Base-by-base conservation (phyloP, 345 rosid species). In the Brassica rapa region DNA sequence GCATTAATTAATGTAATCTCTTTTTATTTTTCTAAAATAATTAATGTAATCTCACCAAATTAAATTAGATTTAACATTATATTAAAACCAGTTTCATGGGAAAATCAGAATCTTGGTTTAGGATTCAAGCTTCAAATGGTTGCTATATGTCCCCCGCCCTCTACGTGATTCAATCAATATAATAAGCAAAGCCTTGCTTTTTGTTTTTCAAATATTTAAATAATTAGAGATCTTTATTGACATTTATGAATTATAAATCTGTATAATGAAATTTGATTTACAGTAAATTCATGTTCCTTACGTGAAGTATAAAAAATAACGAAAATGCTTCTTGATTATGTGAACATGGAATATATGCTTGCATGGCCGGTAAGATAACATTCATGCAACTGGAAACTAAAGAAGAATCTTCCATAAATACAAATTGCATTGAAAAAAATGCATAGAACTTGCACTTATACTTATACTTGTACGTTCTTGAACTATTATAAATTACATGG, bases 331-430 rank as follows among this genome's bases (percentile, higher is more conserved):
- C 3, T 37, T 37, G 33, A 7, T 27, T 12, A 15, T 25, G 49
- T 21, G 67, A 78, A 57, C 72, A 78, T 66, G 81, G 66, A 37
- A 56, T 59, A 2, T 72, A 14, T 71, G 81, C 77, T 77, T 64
- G 62, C 21, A 57, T 72, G 68, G 37, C 39, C 46, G 53, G 68
- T 66, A 19, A 57, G 53, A 65, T 4, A n/a, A 15, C 4, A 70
- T 57, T 78, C 81, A 71, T 55, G 66, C 7, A 71, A 55, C 15
- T 57, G 21, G 68, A 21, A 72, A 78, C 19, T 49, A 12, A 49
- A 1, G 19, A 6, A 21, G 29, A 71, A 65, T 72, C 67, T 78
- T 39, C 30, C 62, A 41, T 56, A 65, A 71, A 78, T 41, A 21
- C 23, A 78, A 78, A 56, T 4, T 32, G 29, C 76, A 71, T 57